Conservation (phyloP, 495 filamentous ascomycete species). For the Xylaria grammica region DNA sequence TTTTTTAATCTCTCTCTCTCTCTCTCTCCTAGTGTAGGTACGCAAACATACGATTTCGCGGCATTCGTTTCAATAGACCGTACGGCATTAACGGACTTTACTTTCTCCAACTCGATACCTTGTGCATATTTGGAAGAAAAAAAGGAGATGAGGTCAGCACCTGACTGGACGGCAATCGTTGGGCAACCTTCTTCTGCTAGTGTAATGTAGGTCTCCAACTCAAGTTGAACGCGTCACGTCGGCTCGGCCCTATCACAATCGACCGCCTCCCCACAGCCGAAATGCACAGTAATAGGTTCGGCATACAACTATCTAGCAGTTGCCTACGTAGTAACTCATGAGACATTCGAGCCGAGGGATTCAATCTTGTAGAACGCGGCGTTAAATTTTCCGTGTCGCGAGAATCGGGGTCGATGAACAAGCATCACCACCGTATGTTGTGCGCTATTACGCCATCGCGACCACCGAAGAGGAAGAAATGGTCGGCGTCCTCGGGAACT, state of each 20-base stretch:
- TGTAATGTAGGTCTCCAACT: not conserved
- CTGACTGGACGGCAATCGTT: not conserved
- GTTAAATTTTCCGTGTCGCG: constrained; percentile 5
- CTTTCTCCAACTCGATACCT: constrained; percentile 6
- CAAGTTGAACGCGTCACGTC: constrained; percentile 3
- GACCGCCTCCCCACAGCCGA: not conserved
- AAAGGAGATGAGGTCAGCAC: not conserved
- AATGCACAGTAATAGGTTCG: no score
- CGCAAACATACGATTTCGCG: constrained; percentile 6
- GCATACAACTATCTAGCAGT: not conserved
- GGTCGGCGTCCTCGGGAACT: constrained; percentile 2
- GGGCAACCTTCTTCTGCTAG: not conserved
- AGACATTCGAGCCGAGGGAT: not conserved
- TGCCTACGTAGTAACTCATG: constrained; percentile 1
- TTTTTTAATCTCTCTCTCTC: no score
- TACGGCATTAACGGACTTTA: not conserved
- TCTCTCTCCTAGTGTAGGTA: no score
- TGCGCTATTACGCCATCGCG: not conserved
- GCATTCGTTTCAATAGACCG: not conserved
- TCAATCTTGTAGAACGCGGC: constrained; percentile 5
- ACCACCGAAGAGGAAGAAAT: not conserved
- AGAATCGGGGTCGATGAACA: constrained; percentile 5
- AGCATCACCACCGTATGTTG: not conserved
- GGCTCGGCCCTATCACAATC: not conserved
- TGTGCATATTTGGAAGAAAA: not conserved